Base-by-base conservation (phyloP, 163 green algal genomes). In the Scenedesmus sp. region DNA sequence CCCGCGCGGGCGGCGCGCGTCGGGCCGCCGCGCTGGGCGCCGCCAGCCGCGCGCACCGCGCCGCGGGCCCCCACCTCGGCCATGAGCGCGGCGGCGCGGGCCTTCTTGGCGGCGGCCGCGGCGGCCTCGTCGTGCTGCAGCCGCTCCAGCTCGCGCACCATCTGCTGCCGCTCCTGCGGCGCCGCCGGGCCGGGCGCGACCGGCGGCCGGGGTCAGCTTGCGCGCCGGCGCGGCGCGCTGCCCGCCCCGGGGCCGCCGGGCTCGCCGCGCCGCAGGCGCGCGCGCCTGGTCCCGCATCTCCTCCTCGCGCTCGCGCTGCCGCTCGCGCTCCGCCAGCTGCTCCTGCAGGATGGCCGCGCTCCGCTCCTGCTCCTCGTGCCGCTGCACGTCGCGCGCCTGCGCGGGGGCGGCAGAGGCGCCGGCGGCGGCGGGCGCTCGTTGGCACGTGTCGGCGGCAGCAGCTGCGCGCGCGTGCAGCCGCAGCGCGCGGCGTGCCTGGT, bases 291-390 rank as follows among this genome's bases (percentile, higher is more conserved):
- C 88, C 22, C 79, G 83, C 57, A 94, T 53, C 82, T 95, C 93
- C 83, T 95, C 91, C 72, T 88, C 47, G 28, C 84, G 62, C 17
- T 91, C 75, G 29, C 89, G 85, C 70, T 91, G 85, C 33, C 63
- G 45, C 75, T 91, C 81, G 3, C 92, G 82, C 80, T 93, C 87
- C 29, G 82, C 64, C 50, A 97, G 92, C 84, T 97, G 93, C 79
- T 93, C 81, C 57, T 86, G 71, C 24, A 97, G 82, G n/a, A 96
- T 85, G 22, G 80, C 71, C n/a, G 90, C 90, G 29, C 93, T 90
- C 0, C 56, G 44, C 34, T 70, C 58, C 1, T 88, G 87, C 81
- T 95, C 89, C 60, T 89, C 88, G 33, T 70, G 60, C 5, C 90
- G 80, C 80, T 92, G 83, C 45, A 62, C 58, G 71, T 95, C 90